These are phyloP conservation scores for Solanum pimpinellifolium DNA, from an alignment of 257 asterid species.

Conservation along the genomic window DNA sequence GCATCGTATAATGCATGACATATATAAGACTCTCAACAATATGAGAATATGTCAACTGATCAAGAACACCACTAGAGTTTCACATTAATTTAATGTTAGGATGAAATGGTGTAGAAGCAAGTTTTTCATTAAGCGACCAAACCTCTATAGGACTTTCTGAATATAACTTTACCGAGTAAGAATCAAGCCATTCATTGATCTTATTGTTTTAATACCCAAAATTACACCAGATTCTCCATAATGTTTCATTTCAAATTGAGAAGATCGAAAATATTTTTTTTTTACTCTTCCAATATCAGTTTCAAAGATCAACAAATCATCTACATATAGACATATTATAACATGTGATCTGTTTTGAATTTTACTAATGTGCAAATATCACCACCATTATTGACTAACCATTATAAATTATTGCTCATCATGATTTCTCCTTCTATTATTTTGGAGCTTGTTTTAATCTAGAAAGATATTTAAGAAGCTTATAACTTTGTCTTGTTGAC, in stretches of 20 bases:
- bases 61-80: neutral
- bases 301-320: neutral
- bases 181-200: neutral
- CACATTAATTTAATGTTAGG: neutral
- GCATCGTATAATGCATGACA: neutral
- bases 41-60: neutral
- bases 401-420: too few species aligned
- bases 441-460: neutral
- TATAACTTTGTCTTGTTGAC: neutral
- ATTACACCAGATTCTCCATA: neutral
- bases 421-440: neutral
- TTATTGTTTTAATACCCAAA: neutral
- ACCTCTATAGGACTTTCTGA: neutral
- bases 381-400: neutral
- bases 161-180: neutral
- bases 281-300: neutral
- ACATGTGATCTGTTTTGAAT: neutral
- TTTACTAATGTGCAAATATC: neutral
- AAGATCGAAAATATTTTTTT: neutral
- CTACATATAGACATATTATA: neutral
- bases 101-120: neutral
- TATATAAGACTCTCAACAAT: neutral
- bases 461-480: neutral
- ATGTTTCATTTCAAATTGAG: neutral
- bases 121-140: neutral